Evolutionary conservation across 176 grass and related monocot genomes (phyloP).

Genomic region (Lolium perenne): DNA sequence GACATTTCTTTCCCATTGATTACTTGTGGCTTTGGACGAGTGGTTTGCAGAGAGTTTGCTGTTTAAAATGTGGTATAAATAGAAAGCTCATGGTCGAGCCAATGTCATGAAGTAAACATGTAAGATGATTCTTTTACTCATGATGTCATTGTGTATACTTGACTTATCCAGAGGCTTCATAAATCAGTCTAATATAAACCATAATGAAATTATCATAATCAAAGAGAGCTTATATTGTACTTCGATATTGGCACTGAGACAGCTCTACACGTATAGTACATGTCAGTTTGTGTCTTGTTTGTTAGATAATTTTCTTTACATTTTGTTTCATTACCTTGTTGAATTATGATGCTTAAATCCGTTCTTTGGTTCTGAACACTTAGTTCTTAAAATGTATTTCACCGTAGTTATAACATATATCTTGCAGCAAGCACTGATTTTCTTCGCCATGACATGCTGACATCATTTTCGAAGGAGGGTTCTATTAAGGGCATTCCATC

Average conservation of each 20-base stretch:
- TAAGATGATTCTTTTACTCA: neutral
- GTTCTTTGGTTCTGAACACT: neutral
- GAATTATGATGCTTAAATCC: neutral
- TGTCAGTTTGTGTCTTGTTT: neutral
- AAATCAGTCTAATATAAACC: conserved; percentile 13
- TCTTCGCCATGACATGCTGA: conserved; percentile 17
- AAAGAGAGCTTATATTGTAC: neutral
- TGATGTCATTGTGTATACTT: conserved; percentile 17
- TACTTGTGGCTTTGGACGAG: neutral
- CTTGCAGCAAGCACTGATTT: conserved; percentile 31
- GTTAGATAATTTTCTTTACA: neutral
- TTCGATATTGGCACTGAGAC: conserved; percentile 25
- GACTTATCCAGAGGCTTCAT: neutral
- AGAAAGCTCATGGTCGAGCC: neutral
- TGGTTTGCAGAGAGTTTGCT: neutral
- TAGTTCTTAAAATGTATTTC: conserved; percentile 14
- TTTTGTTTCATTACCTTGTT: conserved; percentile 18
- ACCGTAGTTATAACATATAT: conserved; percentile 14
- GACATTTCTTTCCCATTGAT: neutral
- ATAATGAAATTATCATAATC: neutral
- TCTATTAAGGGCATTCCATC: conserved; percentile 41
- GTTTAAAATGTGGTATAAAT: neutral
- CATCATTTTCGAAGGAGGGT: conserved; percentile 29
- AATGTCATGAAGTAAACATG: conserved; percentile 14
- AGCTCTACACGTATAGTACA: neutral